Conservation (phyloP, 2,329 filamentous ascomycete genomes). For the Ophiocordyceps camponoti-leonardi region DNA sequence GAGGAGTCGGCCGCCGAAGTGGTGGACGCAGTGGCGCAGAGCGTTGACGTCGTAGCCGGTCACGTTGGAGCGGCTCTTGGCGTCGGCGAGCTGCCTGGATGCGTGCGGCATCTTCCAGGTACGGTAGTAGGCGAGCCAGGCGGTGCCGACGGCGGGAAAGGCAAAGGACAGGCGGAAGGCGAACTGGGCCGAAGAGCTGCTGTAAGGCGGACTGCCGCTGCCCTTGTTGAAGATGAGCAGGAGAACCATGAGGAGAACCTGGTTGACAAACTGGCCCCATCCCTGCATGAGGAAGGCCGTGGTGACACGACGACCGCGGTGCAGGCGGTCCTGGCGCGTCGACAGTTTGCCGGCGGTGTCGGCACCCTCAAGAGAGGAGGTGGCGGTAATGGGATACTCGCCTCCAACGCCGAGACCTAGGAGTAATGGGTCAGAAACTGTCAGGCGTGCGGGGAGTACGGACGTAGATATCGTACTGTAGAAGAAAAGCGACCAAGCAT, state of each 20-base stretch:
- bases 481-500: slow-evolving; percentile 88
- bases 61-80: slow-evolving; percentile 74
- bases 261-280: slow-evolving; percentile 94
- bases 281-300: slow-evolving; percentile 97
- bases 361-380: slow-evolving; percentile 83
- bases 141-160: slow-evolving; percentile 73
- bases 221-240: slow-evolving; percentile 80
- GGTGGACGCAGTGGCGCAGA: slow-evolving; percentile 56
- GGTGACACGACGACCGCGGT: slow-evolving; percentile 90
- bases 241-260: slow-evolving; percentile 71
- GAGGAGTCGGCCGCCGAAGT: slow-evolving; percentile 74
- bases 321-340: slow-evolving; percentile 80
- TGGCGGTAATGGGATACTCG: slow-evolving; percentile 94
- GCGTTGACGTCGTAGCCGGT: slow-evolving; percentile 88
- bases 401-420: slow-evolving; percentile 49
- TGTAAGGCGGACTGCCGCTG: slow-evolving; percentile 58
- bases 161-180: slow-evolving; percentile 87
- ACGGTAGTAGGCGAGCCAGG: slow-evolving; percentile 94
- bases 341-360: slow-evolving; percentile 75
- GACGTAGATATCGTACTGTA: slow-evolving; percentile 18
- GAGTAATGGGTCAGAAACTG: not conserved
- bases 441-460: not conserved
- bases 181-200: slow-evolving; percentile 61
- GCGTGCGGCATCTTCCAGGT: slow-evolving; percentile 86
- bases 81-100: slow-evolving; percentile 61